Evolutionary conservation across 495 filamentous ascomycete species (phyloP).

Genomic region (Hypoxylon crocopeplum): DNA sequence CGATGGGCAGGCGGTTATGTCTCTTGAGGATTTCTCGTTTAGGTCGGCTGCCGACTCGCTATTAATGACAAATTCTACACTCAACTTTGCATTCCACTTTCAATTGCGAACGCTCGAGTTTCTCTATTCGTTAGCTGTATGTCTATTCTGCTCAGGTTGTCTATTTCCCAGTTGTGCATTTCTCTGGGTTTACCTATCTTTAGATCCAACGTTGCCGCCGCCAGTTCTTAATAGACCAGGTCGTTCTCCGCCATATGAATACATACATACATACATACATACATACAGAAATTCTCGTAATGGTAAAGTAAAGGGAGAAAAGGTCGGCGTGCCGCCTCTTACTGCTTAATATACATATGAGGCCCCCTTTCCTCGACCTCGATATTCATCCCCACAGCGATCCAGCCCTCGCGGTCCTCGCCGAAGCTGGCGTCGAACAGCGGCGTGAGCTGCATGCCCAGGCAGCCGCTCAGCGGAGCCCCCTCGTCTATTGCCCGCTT

Average conservation of each 20-base stretch:
- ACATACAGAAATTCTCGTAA: neutral
- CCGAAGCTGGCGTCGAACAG: slow-evolving; percentile 49
- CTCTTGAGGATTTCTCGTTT: neutral
- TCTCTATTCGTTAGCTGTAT: too few species aligned
- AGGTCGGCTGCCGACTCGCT: neutral
- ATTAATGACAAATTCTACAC: slow-evolving; percentile 14
- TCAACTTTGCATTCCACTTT: neutral
- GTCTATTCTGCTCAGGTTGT: too few species aligned
- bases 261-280: neutral
- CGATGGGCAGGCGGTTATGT: neutral
- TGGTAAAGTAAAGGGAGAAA: neutral
- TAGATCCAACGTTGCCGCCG: too few species aligned
- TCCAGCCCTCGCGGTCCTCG: slow-evolving; percentile 45
- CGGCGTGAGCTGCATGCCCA: slow-evolving; percentile 86
- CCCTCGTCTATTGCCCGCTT: slow-evolving; percentile 79
- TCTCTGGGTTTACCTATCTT: too few species aligned
- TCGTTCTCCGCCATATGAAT: neutral
- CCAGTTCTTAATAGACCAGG: too few species aligned
- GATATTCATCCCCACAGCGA: slow-evolving; percentile 54
- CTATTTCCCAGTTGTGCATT: too few species aligned
- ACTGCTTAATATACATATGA: slow-evolving; percentile 52
- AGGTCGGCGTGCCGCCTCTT: neutral
- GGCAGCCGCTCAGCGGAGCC: slow-evolving; percentile 69
- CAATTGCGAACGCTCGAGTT: neutral
- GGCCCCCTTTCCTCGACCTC: slow-evolving; percentile 47